These are phyloP conservation scores for Globisporangium mamillatum DNA, from an alignment of 352 stramenopile species.

Conservation along the genomic window DNA sequence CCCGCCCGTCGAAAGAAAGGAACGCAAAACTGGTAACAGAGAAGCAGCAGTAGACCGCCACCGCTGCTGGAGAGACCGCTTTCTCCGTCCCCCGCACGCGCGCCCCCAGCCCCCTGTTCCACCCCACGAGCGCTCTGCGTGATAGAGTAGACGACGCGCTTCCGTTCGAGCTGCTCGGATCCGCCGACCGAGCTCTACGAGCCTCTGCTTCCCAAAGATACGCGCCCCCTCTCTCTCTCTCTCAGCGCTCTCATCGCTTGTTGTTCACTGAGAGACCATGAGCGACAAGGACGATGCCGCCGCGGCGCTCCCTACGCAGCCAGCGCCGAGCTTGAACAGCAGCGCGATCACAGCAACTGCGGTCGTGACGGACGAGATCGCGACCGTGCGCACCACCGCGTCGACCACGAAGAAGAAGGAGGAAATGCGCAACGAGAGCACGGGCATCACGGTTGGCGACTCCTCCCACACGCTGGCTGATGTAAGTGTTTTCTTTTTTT, in stretches of 20 bases:
- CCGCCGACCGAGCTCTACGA: neutral
- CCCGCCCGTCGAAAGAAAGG: neutral
- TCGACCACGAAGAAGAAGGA: conserved; percentile 64
- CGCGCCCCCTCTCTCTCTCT: neutral
- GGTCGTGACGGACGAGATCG: conserved; percentile 24
- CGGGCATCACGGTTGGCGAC: conserved; percentile 78
- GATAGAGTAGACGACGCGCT: neutral
- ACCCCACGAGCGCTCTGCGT: neutral
- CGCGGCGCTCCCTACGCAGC: conserved; percentile 4
- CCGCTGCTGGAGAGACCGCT: neutral
- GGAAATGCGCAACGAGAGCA: conserved; percentile 84
- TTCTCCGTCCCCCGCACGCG: too few relatives aligned
- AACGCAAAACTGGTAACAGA: neutral
- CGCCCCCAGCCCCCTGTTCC: neutral
- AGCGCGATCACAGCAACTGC: conserved; percentile 6
- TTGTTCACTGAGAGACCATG: conserved; percentile 2
- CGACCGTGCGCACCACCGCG: conserved; percentile 37
- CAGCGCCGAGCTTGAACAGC: conserved; percentile 11
- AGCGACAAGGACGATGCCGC: conserved; percentile 6
- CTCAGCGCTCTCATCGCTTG: neutral
- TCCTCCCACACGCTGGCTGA: conserved; percentile 79
- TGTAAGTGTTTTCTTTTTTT: conserved; percentile 31
- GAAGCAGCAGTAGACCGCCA: neutral
- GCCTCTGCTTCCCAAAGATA: neutral
- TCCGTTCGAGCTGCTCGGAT: neutral